These are phyloP conservation scores for Canna indica DNA, from an alignment of 176 grass and related monocot genomes.

Conservation along the genomic window DNA sequence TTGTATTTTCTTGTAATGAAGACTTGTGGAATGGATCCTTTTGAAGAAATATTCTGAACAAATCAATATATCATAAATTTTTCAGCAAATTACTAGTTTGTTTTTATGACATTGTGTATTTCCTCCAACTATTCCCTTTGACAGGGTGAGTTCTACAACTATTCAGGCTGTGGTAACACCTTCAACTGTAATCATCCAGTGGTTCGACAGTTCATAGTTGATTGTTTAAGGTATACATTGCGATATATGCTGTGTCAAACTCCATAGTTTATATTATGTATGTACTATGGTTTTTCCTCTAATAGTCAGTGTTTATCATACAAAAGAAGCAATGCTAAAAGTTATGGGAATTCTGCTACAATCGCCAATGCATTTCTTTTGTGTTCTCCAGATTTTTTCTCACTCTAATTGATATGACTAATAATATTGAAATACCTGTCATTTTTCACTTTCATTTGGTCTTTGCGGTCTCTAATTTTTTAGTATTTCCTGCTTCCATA, in stretches of 20 bases:
- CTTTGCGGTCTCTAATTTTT: not conserved
- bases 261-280: not conserved
- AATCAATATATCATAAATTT: not conserved
- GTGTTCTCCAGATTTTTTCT: not conserved
- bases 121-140: conserved; percentile 4
- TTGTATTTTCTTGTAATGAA: conserved; percentile 7
- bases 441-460: not conserved
- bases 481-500: not conserved
- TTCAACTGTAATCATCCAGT: conserved; percentile 98
- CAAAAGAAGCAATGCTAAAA: not conserved
- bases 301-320: not conserved
- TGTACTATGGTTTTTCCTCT: not conserved
- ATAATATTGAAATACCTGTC: too few relatives aligned
- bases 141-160: conserved; percentile 97
- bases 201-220: conserved; percentile 85
- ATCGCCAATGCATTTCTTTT: not conserved
- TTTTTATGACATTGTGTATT: not conserved
- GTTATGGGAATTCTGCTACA: not conserved
- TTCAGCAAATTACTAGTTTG: not conserved
- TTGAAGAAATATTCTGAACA: not conserved
- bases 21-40: not conserved
- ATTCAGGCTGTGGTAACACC: conserved; percentile 95
- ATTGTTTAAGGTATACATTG: conserved; percentile 73
- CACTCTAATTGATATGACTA: not conserved
- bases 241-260: not conserved